A percentile compares a stretch with the other conserved stretches of the same genome.
Conservation (phyloP, 139 green algal genomes). For the Eudorina sp. region DNA sequence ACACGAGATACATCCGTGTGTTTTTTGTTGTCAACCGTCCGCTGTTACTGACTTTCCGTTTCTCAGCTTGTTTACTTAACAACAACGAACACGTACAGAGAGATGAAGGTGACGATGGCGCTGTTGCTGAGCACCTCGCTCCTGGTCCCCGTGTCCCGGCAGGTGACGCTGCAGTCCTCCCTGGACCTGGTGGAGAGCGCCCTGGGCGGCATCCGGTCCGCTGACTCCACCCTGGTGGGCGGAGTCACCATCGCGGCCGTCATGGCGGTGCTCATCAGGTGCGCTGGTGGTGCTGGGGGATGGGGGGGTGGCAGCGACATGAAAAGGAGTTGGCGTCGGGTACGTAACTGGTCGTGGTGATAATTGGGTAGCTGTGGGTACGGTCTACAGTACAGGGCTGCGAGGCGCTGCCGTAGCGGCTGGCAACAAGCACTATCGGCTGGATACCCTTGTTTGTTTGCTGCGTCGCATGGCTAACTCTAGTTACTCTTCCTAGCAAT, state of each 20-base stretch:
- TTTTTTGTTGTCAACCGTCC: too few species aligned
- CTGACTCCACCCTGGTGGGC: conserved; percentile 26
- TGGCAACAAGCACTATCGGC: too few species aligned
- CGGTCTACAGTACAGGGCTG: not conserved
- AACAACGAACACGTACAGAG: too few species aligned
- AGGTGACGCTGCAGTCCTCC: conserved; percentile 8
- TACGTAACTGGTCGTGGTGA: not conserved
- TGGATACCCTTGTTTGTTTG: too few species aligned
- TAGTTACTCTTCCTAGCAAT: too few species aligned
- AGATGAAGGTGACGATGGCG: too few species aligned
- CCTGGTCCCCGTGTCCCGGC: not conserved
- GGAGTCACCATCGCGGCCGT: conserved; percentile 9
- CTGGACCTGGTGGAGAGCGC: conserved; percentile 25
- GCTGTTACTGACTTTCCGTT: too few species aligned
- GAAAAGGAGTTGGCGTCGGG: not conserved
- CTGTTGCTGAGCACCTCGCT: too few species aligned
- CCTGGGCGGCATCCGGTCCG: not conserved
- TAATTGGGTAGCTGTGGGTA: not conserved
- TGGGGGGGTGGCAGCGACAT: not conserved
- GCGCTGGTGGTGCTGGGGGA: not conserved
- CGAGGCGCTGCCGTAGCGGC: too few species aligned
- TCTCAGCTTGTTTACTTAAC: too few species aligned
- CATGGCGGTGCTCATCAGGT: conserved; percentile 24
- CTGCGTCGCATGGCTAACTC: too few species aligned
- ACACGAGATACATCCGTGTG: too few species aligned